phyloP scores from a whole-genome alignment of 176 grass and related monocot species.

The Ensete ventricosum region DNA sequence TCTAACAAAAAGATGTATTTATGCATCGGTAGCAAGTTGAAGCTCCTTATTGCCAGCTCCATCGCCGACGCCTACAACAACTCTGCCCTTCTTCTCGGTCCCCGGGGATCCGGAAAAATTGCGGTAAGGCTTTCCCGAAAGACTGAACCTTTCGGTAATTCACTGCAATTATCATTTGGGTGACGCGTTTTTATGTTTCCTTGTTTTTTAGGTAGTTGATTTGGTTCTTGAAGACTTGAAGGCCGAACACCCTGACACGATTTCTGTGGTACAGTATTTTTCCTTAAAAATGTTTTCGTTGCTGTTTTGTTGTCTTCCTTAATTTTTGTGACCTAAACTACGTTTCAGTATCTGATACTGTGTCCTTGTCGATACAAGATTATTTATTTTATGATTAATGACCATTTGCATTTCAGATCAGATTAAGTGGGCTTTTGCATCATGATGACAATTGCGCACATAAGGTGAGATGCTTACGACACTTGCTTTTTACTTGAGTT shows the following conservation, averaged over 20 bases:
- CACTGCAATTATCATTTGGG: too few species aligned
- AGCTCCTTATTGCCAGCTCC: constrained; percentile 63
- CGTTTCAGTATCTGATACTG: not conserved
- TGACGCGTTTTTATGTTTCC: not conserved
- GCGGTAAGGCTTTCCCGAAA: constrained; percentile 30
- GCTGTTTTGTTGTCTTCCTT: too few species aligned
- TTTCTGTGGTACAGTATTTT: constrained; percentile 56
- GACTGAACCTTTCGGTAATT: not conserved
- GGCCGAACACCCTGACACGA: constrained; percentile 51
- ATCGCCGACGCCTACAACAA: constrained; percentile 74
- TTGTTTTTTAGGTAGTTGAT: constrained; percentile 44
- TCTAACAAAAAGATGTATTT: not conserved
- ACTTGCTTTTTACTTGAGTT: not conserved
- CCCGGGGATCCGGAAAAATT: constrained; percentile 58
- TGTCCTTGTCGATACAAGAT: not conserved
- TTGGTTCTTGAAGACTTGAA: constrained; percentile 83
- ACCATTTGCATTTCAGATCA: constrained; percentile 52
- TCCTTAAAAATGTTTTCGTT: not conserved
- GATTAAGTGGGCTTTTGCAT: constrained; percentile 81
- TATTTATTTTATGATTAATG: not conserved
- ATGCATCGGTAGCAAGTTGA: constrained; percentile 46
- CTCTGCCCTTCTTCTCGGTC: constrained; percentile 62
- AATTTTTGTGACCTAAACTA: too few species aligned
- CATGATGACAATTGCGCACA: constrained; percentile 66
- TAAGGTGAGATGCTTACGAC: constrained; percentile 40